phyloP scores from a whole-genome alignment of 176 grass and related monocot genomes.

The Oryza punctata region DNA sequence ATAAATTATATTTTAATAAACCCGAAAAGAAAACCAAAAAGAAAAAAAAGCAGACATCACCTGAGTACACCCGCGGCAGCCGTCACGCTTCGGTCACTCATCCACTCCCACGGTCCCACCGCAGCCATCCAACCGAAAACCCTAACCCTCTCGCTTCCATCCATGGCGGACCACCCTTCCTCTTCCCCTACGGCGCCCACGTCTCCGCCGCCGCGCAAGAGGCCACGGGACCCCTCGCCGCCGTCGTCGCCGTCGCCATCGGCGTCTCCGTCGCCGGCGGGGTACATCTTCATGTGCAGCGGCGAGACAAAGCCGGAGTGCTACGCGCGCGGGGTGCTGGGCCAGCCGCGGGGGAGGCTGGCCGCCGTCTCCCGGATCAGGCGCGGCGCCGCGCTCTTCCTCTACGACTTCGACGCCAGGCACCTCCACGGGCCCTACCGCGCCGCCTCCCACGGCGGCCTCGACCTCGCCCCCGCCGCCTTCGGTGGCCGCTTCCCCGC shows the following conservation, averaged over 20 bases:
- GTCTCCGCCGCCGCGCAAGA: constrained; percentile 4
- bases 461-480: constrained; percentile 58
- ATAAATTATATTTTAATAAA: too few relatives aligned
- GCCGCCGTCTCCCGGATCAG: constrained; percentile 63
- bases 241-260: background rate
- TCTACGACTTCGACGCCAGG: constrained; percentile 78
- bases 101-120: background rate
- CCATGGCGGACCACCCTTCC: constrained; percentile 24
- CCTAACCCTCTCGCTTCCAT: background rate
- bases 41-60: too few relatives aligned
- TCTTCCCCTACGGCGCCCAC: background rate
- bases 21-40: too few relatives aligned
- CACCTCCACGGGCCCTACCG: constrained; percentile 72
- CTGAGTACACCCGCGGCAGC: too few relatives aligned
- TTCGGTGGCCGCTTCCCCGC: constrained; percentile 70
- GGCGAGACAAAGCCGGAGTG: constrained; percentile 73
- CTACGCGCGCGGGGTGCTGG: constrained; percentile 62
- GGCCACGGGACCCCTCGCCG: background rate
- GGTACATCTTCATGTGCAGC: constrained; percentile 89
- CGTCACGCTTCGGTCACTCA: too few relatives aligned
- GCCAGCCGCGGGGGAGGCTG: constrained; percentile 58
- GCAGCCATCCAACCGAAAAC: background rate
- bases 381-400: constrained; percentile 74
- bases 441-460: constrained; percentile 53
- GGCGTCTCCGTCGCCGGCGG: constrained; percentile 31